Conservation (phyloP, 78 protist genomes). For the Andalucia godoyi region DNA sequence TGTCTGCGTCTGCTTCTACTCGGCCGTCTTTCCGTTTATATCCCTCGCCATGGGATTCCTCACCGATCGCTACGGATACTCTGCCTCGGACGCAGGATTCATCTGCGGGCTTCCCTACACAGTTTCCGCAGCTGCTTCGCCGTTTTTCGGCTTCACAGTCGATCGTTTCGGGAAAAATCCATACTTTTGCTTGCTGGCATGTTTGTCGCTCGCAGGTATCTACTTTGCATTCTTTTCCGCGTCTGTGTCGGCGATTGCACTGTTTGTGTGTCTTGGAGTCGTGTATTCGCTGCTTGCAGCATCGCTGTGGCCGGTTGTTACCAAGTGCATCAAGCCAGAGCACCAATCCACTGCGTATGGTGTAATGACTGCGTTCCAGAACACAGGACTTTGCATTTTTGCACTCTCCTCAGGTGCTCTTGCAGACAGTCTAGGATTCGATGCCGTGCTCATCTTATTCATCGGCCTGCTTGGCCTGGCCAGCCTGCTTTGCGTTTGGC, state of each 20-base stretch:
- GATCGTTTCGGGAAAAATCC: not conserved
- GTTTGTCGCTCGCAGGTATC: not conserved
- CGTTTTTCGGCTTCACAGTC: not conserved
- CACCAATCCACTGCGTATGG: slow-evolving; percentile 12
- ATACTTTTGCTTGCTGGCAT: not conserved
- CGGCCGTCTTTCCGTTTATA: slow-evolving; percentile 6
- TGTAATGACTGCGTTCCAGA: slow-evolving; percentile 3
- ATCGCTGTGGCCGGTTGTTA: slow-evolving; percentile 18
- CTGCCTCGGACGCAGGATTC: not conserved
- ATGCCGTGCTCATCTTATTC: too few relatives aligned
- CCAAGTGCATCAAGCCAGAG: not conserved
- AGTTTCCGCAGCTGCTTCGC: not conserved
- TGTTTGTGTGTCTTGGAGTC: not conserved
- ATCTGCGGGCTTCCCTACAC: not conserved
- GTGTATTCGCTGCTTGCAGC: slow-evolving; percentile 10
- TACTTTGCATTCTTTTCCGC: not conserved
- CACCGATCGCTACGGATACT: not conserved
- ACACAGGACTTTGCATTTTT: not conserved
- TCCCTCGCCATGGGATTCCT: slow-evolving; percentile 1
- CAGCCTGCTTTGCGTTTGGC: too few relatives aligned
- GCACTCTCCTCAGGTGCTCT: not conserved
- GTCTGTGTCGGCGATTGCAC: not conserved
- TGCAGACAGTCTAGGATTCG: too few relatives aligned
- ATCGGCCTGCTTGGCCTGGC: too few relatives aligned
- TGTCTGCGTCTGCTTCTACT: slow-evolving; percentile 8